These are phyloP conservation scores for Backusella australiensis DNA, from an alignment of 192 early-diverging fungal genomes.

Conservation along the genomic window DNA sequence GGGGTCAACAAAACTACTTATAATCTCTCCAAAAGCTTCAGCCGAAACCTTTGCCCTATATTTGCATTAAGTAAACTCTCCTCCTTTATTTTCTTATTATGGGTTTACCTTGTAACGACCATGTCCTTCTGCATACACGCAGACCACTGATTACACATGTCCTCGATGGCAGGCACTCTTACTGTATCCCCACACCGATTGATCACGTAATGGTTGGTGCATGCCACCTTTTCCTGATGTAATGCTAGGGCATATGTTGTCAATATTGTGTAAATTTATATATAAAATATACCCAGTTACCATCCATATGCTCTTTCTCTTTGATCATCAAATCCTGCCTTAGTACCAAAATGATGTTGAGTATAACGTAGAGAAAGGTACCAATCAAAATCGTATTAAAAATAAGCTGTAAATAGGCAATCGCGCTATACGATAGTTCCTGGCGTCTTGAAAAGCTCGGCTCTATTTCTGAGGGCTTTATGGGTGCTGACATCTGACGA, in stretches of 20 bases:
- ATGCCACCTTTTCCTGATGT: slow-evolving; percentile 57
- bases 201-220: slow-evolving; percentile 58
- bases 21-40: slow-evolving; percentile 78
- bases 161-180: slow-evolving; percentile 60
- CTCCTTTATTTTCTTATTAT: not conserved
- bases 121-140: slow-evolving; percentile 14
- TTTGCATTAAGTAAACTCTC: not conserved
- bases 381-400: slow-evolving; percentile 67
- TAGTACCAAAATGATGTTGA: slow-evolving; percentile 68
- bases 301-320: slow-evolving; percentile 57
- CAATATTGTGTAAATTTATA: not conserved
- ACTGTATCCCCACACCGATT: slow-evolving; percentile 51
- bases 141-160: slow-evolving; percentile 57
- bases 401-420: slow-evolving; percentile 64
- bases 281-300: not conserved
- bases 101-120: slow-evolving; percentile 7
- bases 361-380: slow-evolving; percentile 57
- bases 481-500: not conserved
- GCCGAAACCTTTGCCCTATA: slow-evolving; percentile 70
- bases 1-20: slow-evolving; percentile 81
- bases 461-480: not conserved
- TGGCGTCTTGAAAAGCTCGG: not conserved
- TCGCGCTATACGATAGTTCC: not conserved
- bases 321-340: slow-evolving; percentile 71
- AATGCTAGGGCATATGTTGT: slow-evolving; percentile 35